phyloP scores from a whole-genome alignment of 345 rosid species.

The Erodium maritimum region DNA sequence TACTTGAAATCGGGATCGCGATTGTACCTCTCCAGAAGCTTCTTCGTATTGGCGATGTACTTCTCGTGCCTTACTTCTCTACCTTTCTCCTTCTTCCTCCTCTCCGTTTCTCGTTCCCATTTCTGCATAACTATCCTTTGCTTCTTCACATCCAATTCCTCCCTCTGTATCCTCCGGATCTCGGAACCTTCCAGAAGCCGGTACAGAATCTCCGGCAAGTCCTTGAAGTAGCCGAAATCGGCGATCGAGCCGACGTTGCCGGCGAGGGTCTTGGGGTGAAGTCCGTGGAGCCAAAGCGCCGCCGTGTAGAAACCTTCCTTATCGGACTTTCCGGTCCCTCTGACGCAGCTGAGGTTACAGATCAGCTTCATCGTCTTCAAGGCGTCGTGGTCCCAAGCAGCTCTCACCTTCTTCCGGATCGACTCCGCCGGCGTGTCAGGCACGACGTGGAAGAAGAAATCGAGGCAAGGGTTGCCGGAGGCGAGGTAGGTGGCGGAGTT shows the following conservation, averaged over 20 bases:
- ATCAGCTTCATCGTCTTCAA: slow-evolving; percentile 44
- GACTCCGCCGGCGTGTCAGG: slow-evolving; percentile 30
- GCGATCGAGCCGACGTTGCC: slow-evolving; percentile 29
- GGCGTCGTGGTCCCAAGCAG: slow-evolving; percentile 44
- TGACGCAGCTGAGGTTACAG: slow-evolving; percentile 57
- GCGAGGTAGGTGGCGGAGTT: slow-evolving; percentile 24
- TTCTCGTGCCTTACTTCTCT: slow-evolving; percentile 24
- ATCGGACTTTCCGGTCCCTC: slow-evolving; percentile 52
- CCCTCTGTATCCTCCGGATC: slow-evolving; percentile 28
- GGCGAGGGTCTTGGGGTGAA: slow-evolving; percentile 54
- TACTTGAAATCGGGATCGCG: too few relatives aligned
- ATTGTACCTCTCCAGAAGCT: too few relatives aligned
- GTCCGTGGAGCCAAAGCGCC: slow-evolving; percentile 43
- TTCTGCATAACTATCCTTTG: too few relatives aligned
- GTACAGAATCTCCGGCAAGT: slow-evolving; percentile 53
- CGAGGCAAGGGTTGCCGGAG: slow-evolving; percentile 45
- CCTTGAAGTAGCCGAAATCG: slow-evolving; percentile 47
- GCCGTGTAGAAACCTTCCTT: slow-evolving; percentile 56
- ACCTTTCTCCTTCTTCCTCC: slow-evolving; percentile 23
- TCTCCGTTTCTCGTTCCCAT: too few relatives aligned
- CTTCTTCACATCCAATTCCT: slow-evolving; percentile 20
- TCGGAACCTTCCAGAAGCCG: slow-evolving; percentile 38
- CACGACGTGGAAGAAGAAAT: slow-evolving; percentile 49
- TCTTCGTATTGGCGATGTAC: slow-evolving; percentile 16
- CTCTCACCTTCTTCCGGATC: slow-evolving; percentile 12